Base-by-base conservation (phyloP, 164 flowering plant genomes). In the Macadamia integrifolia region DNA sequence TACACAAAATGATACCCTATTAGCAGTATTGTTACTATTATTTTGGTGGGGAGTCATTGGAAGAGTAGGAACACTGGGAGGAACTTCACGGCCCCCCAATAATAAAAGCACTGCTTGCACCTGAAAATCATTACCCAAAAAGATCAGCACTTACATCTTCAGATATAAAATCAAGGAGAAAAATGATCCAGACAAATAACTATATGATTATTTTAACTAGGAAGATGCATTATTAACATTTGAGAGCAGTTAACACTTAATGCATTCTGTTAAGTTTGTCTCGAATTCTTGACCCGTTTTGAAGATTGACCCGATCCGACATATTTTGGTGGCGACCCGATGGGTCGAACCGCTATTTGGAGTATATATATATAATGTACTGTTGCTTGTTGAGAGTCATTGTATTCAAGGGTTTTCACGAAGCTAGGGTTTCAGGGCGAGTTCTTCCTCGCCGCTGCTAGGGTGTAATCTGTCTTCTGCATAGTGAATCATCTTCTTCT, bases 31-130 rank as follows among this genome's bases (percentile, higher is more conserved):
- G 40, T 35, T 35, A 35, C 40, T 35, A 35, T 2, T 35, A 5
- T 71, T 83, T 55, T 78, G 82, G 35, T 73, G 64, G 13, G 67
- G 18, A n/a, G 68, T 9, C 17, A 58, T 52, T 8, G 74, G 53
- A 12, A 75, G 8, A 10, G 73, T 57, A 18, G 78, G 64, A 23
- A 65, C 35, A 32, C 60, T 48, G 65, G 79, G 67, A 74, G 87
- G 73, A 46, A 85, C 58, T 73, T 87, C 90, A 64, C 84, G 82
- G 9, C 91, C 90, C 5, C 93, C 93, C 64, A 90, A 71, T 62
- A 88, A 72, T 75, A 87, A 76, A 23, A 90, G 77, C 58, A 85
- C 89, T 3, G 88, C 83, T 76, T 88, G 89, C 52, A 90, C 90
- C 93, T 88, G 80, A 43, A 79, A 58, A 52, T 42, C 8, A 59